phyloP scores from a whole-genome alignment of 306 rosid genomes.

The Hippophae tibetana region DNA sequence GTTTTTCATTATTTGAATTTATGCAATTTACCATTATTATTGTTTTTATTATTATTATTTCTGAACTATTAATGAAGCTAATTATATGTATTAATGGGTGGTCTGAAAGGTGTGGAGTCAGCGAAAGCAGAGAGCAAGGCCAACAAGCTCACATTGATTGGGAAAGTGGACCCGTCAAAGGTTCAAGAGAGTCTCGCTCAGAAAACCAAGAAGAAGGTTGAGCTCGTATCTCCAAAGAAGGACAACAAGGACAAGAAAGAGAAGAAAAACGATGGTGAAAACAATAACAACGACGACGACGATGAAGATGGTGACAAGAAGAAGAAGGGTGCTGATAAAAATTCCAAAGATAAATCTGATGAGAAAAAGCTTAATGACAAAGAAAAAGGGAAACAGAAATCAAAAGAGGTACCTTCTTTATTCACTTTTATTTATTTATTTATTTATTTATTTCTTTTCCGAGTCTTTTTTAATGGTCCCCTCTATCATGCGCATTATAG shows the following conservation, averaged over 20 bases:
- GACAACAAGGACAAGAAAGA: slow-evolving; percentile 41
- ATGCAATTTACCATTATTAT: not conserved
- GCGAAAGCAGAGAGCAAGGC: slow-evolving; percentile 29
- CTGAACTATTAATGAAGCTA: not conserved
- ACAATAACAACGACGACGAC: not conserved
- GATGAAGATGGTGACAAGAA: slow-evolving; percentile 10
- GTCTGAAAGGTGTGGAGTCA: slow-evolving; percentile 34
- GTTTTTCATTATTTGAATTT: not conserved
- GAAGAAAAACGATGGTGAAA: slow-evolving; percentile 35
- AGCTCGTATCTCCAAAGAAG: slow-evolving; percentile 42
- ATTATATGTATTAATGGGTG: slow-evolving; percentile 9
- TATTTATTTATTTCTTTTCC: not conserved
- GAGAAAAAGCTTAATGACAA: slow-evolving; percentile 25
- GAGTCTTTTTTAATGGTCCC: not conserved
- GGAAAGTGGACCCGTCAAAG: slow-evolving; percentile 43
- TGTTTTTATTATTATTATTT: not conserved
- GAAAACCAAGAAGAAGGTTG: slow-evolving; percentile 54
- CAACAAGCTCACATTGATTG: slow-evolving; percentile 54
- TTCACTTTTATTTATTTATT: not conserved
- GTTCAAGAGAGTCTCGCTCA: slow-evolving; percentile 33
- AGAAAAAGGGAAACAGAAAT: slow-evolving; percentile 40
- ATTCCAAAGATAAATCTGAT: slow-evolving; percentile 31
- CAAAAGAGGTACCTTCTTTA: slow-evolving; percentile 38
- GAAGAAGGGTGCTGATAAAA: slow-evolving; percentile 26
- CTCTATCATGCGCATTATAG: slow-evolving; percentile 10